Conservation (phyloP, 805 yeast genomes). For the Saccharomycopsis sp. region DNA sequence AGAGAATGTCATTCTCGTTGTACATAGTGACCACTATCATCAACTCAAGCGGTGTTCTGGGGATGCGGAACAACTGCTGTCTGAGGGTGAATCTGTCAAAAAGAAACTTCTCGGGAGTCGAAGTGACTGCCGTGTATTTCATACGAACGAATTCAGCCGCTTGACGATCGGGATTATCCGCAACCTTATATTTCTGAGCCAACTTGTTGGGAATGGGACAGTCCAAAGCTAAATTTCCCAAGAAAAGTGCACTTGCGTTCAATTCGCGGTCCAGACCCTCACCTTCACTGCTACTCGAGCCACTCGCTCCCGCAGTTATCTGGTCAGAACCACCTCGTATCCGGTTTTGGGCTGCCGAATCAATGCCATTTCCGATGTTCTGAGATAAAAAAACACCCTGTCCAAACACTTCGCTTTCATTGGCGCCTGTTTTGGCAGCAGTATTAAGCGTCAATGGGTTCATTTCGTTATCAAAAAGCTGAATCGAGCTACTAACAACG, state of each 20-base stretch:
- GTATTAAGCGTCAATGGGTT: slow-evolving; percentile 12
- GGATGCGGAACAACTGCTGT: slow-evolving; percentile 45
- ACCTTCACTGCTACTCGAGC: slow-evolving; percentile 4
- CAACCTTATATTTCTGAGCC: slow-evolving; percentile 40
- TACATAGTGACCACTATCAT: slow-evolving; percentile 60
- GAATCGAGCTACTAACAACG: slow-evolving; percentile 7
- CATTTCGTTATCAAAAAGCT: slow-evolving; percentile 17
- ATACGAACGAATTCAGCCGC: slow-evolving; percentile 17
- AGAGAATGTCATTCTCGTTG: slow-evolving; percentile 56
- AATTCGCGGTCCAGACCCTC: slow-evolving; percentile 8
- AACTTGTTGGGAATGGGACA: slow-evolving; percentile 76
- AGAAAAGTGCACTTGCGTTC: slow-evolving; percentile 15
- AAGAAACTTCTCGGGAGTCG: slow-evolving; percentile 61
- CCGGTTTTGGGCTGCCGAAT: slow-evolving; percentile 8
- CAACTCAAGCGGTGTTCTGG: slow-evolving; percentile 48
- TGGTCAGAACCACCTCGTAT: slow-evolving; percentile 17
- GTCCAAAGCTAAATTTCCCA: slow-evolving; percentile 78
- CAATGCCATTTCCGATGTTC: slow-evolving; percentile 13
- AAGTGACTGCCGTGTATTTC: slow-evolving; percentile 53
- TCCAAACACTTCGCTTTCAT: slow-evolving; percentile 5
- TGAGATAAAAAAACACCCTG: slow-evolving; percentile 19
- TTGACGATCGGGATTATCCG: slow-evolving; percentile 31
- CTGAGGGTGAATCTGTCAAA: slow-evolving; percentile 50
- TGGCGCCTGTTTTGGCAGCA: slow-evolving; percentile 3
- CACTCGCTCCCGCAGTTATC: background rate